phyloP scores from a whole-genome alignment of 2,329 filamentous ascomycete genomes.

The Penicillium concentricum region DNA sequence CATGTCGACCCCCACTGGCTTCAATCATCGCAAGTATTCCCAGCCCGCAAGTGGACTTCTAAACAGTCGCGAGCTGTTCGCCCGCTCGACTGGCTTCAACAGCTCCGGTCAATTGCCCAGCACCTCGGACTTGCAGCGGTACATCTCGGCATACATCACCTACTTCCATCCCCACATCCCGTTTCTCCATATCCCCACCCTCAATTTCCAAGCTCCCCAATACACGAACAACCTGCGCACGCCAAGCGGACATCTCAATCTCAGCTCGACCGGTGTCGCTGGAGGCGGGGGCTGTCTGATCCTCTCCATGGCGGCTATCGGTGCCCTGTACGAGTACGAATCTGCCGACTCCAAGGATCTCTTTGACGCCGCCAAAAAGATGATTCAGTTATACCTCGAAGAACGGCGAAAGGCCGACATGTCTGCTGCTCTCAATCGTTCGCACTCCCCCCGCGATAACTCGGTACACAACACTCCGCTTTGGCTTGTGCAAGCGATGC shows the following conservation, averaged over 20 bases:
- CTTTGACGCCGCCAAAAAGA: slow-evolving; percentile 90
- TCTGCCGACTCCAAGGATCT: slow-evolving; percentile 75
- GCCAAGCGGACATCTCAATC: slow-evolving; percentile 52
- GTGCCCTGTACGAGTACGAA: slow-evolving; percentile 84
- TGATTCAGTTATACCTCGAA: slow-evolving; percentile 91
- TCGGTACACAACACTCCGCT: slow-evolving; percentile 74
- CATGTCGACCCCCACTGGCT: slow-evolving; percentile 59
- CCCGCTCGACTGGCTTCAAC: slow-evolving; percentile 37
- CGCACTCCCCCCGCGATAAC: slow-evolving; percentile 55
- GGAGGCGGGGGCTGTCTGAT: slow-evolving; percentile 84
- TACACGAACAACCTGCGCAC: slow-evolving; percentile 61
- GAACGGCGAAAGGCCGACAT: slow-evolving; percentile 85
- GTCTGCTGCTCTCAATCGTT: slow-evolving; percentile 57
- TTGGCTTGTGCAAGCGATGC: slow-evolving; percentile 96
- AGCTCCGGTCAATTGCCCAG: slow-evolving; percentile 64
- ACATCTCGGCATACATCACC: slow-evolving; percentile 82
- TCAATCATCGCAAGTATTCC: slow-evolving; percentile 59
- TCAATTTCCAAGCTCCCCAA: slow-evolving; percentile 81
- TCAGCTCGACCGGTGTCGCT: slow-evolving; percentile 55
- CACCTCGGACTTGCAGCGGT: slow-evolving; percentile 83
- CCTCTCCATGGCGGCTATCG: slow-evolving; percentile 83
- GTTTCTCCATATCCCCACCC: slow-evolving; percentile 87
- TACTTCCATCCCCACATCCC: slow-evolving; percentile 94
- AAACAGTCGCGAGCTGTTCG: slow-evolving; percentile 37
- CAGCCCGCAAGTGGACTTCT: slow-evolving; percentile 56